These are phyloP conservation scores for Terana coerulea DNA, from an alignment of 768 basidiomycete species.

Conservation along the genomic window DNA sequence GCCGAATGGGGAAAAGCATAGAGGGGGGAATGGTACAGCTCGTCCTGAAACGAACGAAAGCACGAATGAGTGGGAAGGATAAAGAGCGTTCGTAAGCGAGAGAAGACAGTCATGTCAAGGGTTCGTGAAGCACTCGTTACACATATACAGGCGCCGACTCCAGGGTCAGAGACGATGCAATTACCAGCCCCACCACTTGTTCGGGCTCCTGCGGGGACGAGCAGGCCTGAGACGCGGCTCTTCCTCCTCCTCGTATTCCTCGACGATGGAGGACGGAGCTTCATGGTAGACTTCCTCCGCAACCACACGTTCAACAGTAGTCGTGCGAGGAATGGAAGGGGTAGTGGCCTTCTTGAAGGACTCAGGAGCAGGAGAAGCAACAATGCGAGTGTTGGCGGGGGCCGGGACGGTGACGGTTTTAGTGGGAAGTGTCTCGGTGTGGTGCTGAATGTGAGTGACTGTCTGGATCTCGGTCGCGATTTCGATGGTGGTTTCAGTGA, in stretches of 20 bases:
- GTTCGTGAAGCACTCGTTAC: slow-evolving; percentile 27
- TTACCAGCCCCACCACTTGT: slow-evolving; percentile 28
- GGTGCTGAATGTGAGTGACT: slow-evolving; percentile 31
- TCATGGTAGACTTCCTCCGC: slow-evolving; percentile 46
- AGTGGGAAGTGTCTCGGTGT: slow-evolving; percentile 28
- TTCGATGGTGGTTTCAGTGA: slow-evolving; percentile 61
- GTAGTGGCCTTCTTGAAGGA: slow-evolving; percentile 52
- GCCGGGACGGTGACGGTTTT: slow-evolving; percentile 64
- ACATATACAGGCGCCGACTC: slow-evolving; percentile 2
- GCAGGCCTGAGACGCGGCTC: slow-evolving; percentile 15
- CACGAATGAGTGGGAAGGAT: slow-evolving; percentile 15
- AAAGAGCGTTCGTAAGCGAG: slow-evolving; percentile 26
- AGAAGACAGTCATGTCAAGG: slow-evolving; percentile 24
- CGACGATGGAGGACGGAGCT: slow-evolving; percentile 29
- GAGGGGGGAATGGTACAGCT: not conserved
- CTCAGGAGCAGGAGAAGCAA: slow-evolving; percentile 69
- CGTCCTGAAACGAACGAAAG: not conserved
- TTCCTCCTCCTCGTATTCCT: slow-evolving; percentile 42
- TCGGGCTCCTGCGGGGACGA: slow-evolving; percentile 21
- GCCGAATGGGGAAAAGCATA: not conserved
- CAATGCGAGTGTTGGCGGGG: slow-evolving; percentile 75
- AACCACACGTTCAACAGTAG: slow-evolving; percentile 58
- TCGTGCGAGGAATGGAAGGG: slow-evolving; percentile 65
- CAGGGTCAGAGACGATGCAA: not conserved
- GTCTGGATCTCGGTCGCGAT: slow-evolving; percentile 49